Evolutionary conservation across 306 rosid genomes (phyloP), one percentile per base, ranked within the genome.

Genomic region (Sophora flavescens): DNA sequence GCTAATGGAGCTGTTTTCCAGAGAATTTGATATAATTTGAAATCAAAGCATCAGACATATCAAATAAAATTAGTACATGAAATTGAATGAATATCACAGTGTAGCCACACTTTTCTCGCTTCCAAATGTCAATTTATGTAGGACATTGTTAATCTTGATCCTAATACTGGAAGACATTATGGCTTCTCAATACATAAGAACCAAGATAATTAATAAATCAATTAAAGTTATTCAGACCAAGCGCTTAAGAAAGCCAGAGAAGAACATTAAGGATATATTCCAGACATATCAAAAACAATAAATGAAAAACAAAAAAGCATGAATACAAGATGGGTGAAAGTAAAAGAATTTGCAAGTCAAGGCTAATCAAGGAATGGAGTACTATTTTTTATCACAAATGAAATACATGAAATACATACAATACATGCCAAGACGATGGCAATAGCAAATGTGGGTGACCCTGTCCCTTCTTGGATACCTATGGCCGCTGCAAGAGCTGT

Each of bases 341-440:
- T 52, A 58, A 53, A 81, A 68, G 36, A 35, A 76, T 17, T 44
- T 54, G 58, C 47, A 56, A 52, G 28, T 9, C 44, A 42, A 53
- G 56, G 48, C 42, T 35, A 69, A 82, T 35, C 48, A 65, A 8
- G 32, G 44, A 71, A 82, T 17, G 47, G 14, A 45, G 13, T 5
- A 30, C n/a, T 30, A 58, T 50, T 52, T 39, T 41, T 41, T 5
- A 59, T 59, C 8, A 42, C 32, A 72, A 68, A 62, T 13, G n/a
- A 77, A 70, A 71, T 28, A 82, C 93, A 62, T 13, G n/a, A 77
- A 70, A 71, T 28, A 82, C 93, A 52, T 89, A 95, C 97, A 80
- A 95, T 83, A 64, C 91, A 95, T 4, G 95, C 86, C 80, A 95
- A 84, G 84, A 90, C 88, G 4, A 90, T 77, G 0, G 98, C 92